Evolutionary conservation across 305 asterid species (phyloP).

Genomic region (Fraxinus dipetala): DNA sequence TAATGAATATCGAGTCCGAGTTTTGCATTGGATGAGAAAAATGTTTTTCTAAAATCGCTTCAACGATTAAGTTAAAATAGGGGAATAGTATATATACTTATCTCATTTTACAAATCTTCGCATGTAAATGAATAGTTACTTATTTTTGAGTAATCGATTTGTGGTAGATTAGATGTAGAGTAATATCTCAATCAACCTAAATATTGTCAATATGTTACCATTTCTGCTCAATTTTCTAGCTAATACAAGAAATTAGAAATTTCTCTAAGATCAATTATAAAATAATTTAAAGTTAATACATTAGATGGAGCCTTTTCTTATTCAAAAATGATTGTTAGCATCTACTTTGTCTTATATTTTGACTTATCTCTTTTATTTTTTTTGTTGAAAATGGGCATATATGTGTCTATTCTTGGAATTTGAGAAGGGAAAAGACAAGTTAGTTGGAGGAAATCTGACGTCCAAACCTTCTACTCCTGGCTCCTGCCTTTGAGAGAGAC

Average conservation of each 20-base stretch:
- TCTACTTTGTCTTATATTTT: background rate
- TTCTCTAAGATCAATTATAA: background rate
- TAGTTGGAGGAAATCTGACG: slow-evolving; percentile 31
- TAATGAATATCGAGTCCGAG: background rate
- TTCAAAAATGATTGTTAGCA: background rate
- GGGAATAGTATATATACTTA: background rate
- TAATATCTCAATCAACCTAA: background rate
- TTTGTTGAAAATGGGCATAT: background rate
- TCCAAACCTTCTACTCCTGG: slow-evolving; percentile 23
- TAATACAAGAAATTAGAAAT: background rate
- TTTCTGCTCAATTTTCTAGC: background rate
- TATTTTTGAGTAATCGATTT: background rate
- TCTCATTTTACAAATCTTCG: background rate
- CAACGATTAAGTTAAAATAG: background rate
- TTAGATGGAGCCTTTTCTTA: background rate
- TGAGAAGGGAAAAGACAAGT: slow-evolving; percentile 22
- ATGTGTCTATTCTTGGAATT: slow-evolving; percentile 29
- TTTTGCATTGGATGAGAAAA: background rate
- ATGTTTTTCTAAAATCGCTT: background rate
- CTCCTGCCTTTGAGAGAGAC: background rate
- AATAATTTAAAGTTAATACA: background rate
- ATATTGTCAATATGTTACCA: background rate
- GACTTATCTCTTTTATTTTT: background rate
- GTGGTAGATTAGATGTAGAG: too few species aligned
- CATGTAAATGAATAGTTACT: background rate